Percentiles rank a stretch among this genome's conserved stretches.
phyloP scores from a whole-genome alignment of 164 flowering plant species.

The Brasenia schreberi region DNA sequence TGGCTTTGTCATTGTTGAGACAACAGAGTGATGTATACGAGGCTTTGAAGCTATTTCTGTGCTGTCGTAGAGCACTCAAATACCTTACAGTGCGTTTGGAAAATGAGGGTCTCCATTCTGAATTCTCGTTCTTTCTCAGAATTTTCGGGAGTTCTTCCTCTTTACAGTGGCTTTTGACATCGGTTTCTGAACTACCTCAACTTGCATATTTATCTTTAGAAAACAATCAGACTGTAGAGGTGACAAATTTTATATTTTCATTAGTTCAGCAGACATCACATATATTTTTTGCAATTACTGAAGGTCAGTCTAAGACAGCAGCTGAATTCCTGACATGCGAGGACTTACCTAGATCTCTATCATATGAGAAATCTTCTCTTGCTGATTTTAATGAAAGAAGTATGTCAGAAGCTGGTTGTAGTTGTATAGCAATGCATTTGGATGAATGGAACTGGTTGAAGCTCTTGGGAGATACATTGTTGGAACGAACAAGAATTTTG shows the following conservation, averaged over 20 bases:
- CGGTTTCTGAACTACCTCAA: conserved; percentile 29
- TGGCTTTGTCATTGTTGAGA: conserved; percentile 29
- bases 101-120: conserved; percentile 24
- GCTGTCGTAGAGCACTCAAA: conserved; percentile 65
- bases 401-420: conserved; percentile 11
- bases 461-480: conserved; percentile 31
- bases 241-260: conserved; percentile 29
- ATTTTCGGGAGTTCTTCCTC: conserved; percentile 24
- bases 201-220: conserved; percentile 21
- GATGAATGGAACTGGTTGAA: conserved; percentile 26
- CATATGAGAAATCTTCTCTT: not conserved
- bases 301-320: conserved; percentile 22
- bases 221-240: conserved; percentile 13
- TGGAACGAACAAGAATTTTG: conserved; percentile 26
- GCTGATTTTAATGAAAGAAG: too few species aligned
- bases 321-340: conserved; percentile 6
- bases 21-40: conserved; percentile 16
- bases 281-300: conserved; percentile 33
- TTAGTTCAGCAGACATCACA: conserved; percentile 72
- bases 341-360: conserved; percentile 6
- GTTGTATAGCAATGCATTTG: conserved; percentile 10
- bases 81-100: conserved; percentile 29
- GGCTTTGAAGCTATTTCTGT: conserved; percentile 38
- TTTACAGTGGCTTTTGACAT: conserved; percentile 55
- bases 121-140: conserved; percentile 14